These are phyloP conservation scores for Castanospermum australe DNA, from an alignment of 306 rosid genomes.

Conservation along the genomic window DNA sequence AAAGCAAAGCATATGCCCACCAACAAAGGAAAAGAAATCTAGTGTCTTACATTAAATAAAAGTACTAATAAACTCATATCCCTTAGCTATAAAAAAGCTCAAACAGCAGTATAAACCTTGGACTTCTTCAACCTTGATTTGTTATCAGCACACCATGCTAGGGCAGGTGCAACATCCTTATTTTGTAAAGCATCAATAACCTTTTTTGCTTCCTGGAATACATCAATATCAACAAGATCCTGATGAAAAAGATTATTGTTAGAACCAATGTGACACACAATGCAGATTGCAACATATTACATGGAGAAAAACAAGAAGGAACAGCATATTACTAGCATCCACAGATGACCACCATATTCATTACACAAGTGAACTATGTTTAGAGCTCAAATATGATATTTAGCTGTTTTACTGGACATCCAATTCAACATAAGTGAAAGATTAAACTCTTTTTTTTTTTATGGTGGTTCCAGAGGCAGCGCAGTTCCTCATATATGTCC, in stretches of 20 bases:
- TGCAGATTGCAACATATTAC: neutral
- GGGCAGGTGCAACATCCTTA: slow-evolving; percentile 84
- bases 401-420: neutral
- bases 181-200: slow-evolving; percentile 84
- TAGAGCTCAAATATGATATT: neutral
- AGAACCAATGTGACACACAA: slow-evolving; percentile 12
- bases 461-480: neutral
- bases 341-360: slow-evolving; percentile 1
- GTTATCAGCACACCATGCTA: slow-evolving; percentile 96
- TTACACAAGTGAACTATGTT: neutral
- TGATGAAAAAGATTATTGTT: slow-evolving; percentile 28
- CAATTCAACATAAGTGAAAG: too few relatives aligned
- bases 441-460: neutral
- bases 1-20: too few relatives aligned
- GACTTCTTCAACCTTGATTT: slow-evolving; percentile 92
- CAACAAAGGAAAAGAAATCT: neutral
- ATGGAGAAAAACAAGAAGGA: slow-evolving; percentile 9
- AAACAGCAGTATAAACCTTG: slow-evolving; percentile 53
- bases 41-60: neutral
- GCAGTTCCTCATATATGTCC: neutral
- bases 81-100: neutral
- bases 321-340: slow-evolving; percentile 16
- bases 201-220: slow-evolving; percentile 86
- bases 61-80: neutral
- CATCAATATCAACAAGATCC: slow-evolving; percentile 94